A percentile compares a stretch with the other conserved stretches of the same genome.
These are phyloP conservation scores for Apiospora rasikravindrae DNA, from an alignment of 2,329 filamentous ascomycete genomes.

Conservation along the genomic window DNA sequence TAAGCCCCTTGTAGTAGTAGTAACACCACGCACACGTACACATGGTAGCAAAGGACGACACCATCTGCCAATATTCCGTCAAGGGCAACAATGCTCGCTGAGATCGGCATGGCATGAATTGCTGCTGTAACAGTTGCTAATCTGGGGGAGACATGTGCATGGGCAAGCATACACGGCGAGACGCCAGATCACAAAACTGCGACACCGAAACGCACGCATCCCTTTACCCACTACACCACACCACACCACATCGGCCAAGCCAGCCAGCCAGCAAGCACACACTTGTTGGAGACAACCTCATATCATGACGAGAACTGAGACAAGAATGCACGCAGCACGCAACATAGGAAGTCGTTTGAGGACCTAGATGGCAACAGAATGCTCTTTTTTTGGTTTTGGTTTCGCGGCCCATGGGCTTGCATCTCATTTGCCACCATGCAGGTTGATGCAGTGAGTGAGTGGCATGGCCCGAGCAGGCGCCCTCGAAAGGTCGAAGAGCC, in stretches of 20 bases:
- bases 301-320: neutral
- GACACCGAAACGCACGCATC: neutral
- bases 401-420: neutral
- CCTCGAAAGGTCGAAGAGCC: neutral
- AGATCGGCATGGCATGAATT: neutral
- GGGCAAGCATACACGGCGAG: neutral
- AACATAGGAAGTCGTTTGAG: neutral
- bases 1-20: neutral
- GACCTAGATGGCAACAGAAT: neutral
- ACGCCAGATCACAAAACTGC: slow-evolving; percentile 2
- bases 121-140: neutral
- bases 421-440: slow-evolving; percentile 9
- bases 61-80: neutral
- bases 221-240: neutral
- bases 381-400: too few species aligned
- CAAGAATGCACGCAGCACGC: neutral
- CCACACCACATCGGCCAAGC: neutral
- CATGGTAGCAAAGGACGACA: neutral
- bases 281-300: slow-evolving; percentile 4
- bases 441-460: slow-evolving; percentile 13
- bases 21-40: neutral
- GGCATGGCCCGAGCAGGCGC: slow-evolving; percentile 6
- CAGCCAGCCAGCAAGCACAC: neutral
- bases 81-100: neutral
- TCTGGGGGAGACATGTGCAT: neutral